Conservation (phyloP, 1,139 yeast genomes). For the Blastobotrys ciferrii region DNA sequence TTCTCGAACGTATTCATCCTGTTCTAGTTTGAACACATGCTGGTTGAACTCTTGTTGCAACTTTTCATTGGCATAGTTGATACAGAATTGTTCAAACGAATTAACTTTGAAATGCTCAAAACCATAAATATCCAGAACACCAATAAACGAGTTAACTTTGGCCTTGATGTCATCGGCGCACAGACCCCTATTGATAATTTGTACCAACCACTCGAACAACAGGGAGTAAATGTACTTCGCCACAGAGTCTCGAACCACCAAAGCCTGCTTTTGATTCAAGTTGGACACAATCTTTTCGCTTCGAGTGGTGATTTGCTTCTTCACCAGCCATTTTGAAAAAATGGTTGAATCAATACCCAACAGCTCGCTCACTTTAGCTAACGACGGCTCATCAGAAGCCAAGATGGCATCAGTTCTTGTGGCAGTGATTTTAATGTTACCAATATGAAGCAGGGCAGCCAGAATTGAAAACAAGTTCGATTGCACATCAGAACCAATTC, state of each 20-base stretch:
- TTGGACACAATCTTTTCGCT: slow-evolving; percentile 87
- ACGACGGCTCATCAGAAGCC: slow-evolving; percentile 81
- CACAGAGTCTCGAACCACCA: slow-evolving; percentile 93
- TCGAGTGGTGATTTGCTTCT: slow-evolving; percentile 91
- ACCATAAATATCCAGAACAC: slow-evolving; percentile 96
- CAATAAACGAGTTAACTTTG: slow-evolving; percentile 72
- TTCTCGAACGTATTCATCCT: slow-evolving; percentile 89
- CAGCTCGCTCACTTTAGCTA: slow-evolving; percentile 79
- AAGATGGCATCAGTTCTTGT: slow-evolving; percentile 82
- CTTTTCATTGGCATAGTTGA: slow-evolving; percentile 96
- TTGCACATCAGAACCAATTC: slow-evolving; percentile 62
- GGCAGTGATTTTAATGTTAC: slow-evolving; percentile 86
- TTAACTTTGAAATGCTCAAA: slow-evolving; percentile 93
- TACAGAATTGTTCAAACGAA: slow-evolving; percentile 96
- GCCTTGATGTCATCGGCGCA: slow-evolving; percentile 63
- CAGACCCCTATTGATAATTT: slow-evolving; percentile 73
- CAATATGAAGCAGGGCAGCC: slow-evolving; percentile 89
- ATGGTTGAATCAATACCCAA: slow-evolving; percentile 72
- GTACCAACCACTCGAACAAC: slow-evolving; percentile 92
- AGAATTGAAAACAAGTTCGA: slow-evolving; percentile 69
- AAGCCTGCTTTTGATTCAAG: slow-evolving; percentile 78
- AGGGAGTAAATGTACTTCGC: slow-evolving; percentile 92
- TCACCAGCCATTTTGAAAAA: slow-evolving; percentile 90
- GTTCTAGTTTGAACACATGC: slow-evolving; percentile 95
- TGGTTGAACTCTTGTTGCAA: slow-evolving; percentile 96